A percentile compares a stretch with the other conserved stretches of the same genome.
phyloP scores from a whole-genome alignment of 345 rosid genomes.

The Aegle marmelos region DNA sequence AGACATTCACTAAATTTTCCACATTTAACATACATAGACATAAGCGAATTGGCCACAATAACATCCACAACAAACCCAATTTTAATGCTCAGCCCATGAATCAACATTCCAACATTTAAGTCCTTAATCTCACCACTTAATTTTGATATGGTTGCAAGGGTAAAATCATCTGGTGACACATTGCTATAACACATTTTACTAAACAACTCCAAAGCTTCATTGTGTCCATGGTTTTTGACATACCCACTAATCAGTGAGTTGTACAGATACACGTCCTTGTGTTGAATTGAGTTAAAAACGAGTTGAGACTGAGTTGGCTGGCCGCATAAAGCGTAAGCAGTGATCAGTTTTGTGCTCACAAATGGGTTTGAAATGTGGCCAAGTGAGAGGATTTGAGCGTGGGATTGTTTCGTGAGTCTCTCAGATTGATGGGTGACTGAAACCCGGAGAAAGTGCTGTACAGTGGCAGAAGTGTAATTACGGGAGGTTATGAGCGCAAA shows the following conservation, averaged over 20 bases:
- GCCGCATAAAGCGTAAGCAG: conserved; percentile 44
- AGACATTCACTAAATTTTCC: conserved; percentile 25
- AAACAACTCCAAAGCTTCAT: conserved; percentile 43
- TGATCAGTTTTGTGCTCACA: conserved; percentile 56
- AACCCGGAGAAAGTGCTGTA: conserved; percentile 34
- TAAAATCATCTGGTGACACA: conserved; percentile 49
- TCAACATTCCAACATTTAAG: conserved; percentile 35
- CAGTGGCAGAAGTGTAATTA: conserved; percentile 23
- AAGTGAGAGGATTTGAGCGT: conserved; percentile 34
- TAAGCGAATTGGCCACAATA: conserved; percentile 53
- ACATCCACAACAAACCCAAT: conserved; percentile 39
- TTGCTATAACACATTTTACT: conserved; percentile 29
- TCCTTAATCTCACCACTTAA: conserved; percentile 39
- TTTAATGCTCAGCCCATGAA: conserved; percentile 44
- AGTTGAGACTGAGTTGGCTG: conserved; percentile 27
- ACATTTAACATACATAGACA: conserved; percentile 56
- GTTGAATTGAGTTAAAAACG: conserved; percentile 39
- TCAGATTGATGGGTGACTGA: conserved; percentile 32
- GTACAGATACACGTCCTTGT: conserved; percentile 37
- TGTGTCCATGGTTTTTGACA: conserved; percentile 31
- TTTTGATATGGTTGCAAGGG: conserved; percentile 44
- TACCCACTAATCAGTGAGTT: conserved; percentile 59
- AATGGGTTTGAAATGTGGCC: conserved; percentile 38
- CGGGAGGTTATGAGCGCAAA: conserved; percentile 4
- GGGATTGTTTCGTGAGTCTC: conserved; percentile 41